Evolutionary conservation across 768 basidiomycete species (phyloP), one percentile per base, ranked within the genome.

Genomic region (Boletus sp.): DNA sequence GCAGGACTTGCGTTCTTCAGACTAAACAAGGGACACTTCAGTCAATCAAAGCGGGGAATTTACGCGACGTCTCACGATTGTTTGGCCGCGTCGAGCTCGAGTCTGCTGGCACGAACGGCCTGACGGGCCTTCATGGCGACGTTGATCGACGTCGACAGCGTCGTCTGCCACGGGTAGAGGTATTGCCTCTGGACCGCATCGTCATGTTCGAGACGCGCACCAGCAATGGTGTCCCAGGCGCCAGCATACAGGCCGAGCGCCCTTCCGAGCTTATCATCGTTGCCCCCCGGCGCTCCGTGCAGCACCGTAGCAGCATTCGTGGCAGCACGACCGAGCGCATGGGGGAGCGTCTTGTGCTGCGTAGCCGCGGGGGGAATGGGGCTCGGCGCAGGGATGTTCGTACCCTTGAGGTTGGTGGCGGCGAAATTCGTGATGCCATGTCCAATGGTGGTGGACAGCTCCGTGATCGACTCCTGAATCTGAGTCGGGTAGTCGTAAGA

Each of bases 341-440:
- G 97, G 0, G 97, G 92, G 49, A 98, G 87, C 1, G 97, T 98
- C 84, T 98, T 98, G 78, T 94, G 93, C 64, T 87, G 87, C 27
- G 75, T 67, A 3, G 76, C 73, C 23, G 82, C 79, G 2, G 83
- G 76, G 0, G 84, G 72, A 41, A 83, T 64, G 19, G 86, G 83
- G 32, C 49, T 58, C 17, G 92, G 90, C 2, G 83, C 78, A 42
- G 93, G 92, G 38, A 95, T 80, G 68, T 87, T 88, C 35, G 93
- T 94, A 48, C 90, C 91, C 70, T 91, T 92, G 68, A 92, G 81
- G 73, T 93, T 93, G 64, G 81, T 82, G 5, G 91, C 90, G 21
- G 93, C 93, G 64, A 94, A 94, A 57, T 83, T 84, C 66, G 87
- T 85, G 67, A 95, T 74, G 63, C 83, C 85, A 64, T 84, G 81